Conservation (phyloP, 768 basidiomycete genomes). For the Epithele typhae region DNA sequence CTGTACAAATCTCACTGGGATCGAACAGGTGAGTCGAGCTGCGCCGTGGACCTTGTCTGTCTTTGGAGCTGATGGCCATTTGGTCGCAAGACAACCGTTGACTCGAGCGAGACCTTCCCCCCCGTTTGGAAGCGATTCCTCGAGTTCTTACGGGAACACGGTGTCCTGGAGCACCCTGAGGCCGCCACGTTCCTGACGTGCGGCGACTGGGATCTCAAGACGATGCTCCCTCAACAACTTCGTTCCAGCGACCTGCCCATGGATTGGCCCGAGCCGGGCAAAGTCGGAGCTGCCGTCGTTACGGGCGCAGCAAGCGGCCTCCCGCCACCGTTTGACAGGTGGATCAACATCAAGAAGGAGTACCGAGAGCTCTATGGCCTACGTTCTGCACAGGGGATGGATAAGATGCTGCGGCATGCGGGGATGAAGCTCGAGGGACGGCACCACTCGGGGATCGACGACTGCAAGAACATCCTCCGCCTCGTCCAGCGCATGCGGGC, state of each 20-base stretch:
- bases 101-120: slow-evolving; percentile 21
- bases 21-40: slow-evolving; percentile 19
- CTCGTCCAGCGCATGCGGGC: slow-evolving; percentile 21
- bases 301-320: slow-evolving; percentile 9
- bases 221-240: slow-evolving; percentile 28
- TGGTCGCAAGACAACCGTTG: slow-evolving; percentile 22
- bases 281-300: no score
- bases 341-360: slow-evolving; percentile 26
- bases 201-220: slow-evolving; percentile 28
- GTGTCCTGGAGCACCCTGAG: slow-evolving; percentile 12
- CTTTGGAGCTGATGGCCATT: neutral
- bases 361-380: slow-evolving; percentile 16
- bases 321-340: slow-evolving; percentile 19
- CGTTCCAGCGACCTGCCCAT: slow-evolving; percentile 10
- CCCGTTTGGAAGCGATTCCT: slow-evolving; percentile 25
- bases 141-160: slow-evolving; percentile 18
- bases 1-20: slow-evolving; percentile 26
- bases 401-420: slow-evolving; percentile 21
- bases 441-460: slow-evolving; percentile 29
- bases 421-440: slow-evolving; percentile 23
- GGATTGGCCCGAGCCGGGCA: slow-evolving; percentile 10
- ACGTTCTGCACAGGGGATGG: slow-evolving; percentile 20
- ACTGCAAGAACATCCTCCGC: slow-evolving; percentile 27
- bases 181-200: slow-evolving; percentile 23
- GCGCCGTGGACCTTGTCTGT: no score